Conservation (phyloP, 2,329 filamentous ascomycete genomes). For the Coniochaeta prunicola region DNA sequence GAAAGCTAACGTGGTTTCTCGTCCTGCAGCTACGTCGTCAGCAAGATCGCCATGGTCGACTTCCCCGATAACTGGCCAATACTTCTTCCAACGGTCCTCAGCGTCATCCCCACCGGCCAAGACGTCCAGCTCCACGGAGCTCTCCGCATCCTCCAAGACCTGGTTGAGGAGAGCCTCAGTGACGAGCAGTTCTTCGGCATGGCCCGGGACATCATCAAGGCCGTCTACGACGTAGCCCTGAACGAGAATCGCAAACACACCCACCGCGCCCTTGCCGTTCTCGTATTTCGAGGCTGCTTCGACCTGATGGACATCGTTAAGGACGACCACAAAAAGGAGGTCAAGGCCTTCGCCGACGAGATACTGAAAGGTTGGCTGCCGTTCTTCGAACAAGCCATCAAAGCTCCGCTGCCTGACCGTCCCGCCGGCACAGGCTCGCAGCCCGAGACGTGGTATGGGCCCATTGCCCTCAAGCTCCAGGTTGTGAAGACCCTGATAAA, state of each 20-base stretch:
- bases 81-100: slow-evolving; percentile 73
- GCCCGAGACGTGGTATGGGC: slow-evolving; percentile 68
- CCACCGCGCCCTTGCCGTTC: slow-evolving; percentile 77
- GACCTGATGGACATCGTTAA: slow-evolving; percentile 95
- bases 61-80: slow-evolving; percentile 95
- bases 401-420: slow-evolving; percentile 65
- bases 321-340: slow-evolving; percentile 80
- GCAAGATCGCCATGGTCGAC: slow-evolving; percentile 89
- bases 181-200: slow-evolving; percentile 93
- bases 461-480: slow-evolving; percentile 84
- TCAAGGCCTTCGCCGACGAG: slow-evolving; percentile 85
- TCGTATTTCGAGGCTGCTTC: slow-evolving; percentile 85
- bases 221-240: slow-evolving; percentile 74
- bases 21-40: slow-evolving; percentile 57
- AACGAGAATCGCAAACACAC: slow-evolving; percentile 67
- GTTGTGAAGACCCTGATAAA: slow-evolving; percentile 91
- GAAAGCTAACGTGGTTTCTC: not conserved
- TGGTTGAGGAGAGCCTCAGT: slow-evolving; percentile 88
- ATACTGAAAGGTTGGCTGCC: slow-evolving; percentile 78
- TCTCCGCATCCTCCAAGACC: slow-evolving; percentile 76
- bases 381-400: slow-evolving; percentile 77
- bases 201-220: slow-evolving; percentile 76
- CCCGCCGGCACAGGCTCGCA: slow-evolving; percentile 43
- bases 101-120: slow-evolving; percentile 65
- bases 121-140: slow-evolving; percentile 84